Base-by-base conservation (phyloP, 106 monocot species). In the Agapanthus africanus region DNA sequence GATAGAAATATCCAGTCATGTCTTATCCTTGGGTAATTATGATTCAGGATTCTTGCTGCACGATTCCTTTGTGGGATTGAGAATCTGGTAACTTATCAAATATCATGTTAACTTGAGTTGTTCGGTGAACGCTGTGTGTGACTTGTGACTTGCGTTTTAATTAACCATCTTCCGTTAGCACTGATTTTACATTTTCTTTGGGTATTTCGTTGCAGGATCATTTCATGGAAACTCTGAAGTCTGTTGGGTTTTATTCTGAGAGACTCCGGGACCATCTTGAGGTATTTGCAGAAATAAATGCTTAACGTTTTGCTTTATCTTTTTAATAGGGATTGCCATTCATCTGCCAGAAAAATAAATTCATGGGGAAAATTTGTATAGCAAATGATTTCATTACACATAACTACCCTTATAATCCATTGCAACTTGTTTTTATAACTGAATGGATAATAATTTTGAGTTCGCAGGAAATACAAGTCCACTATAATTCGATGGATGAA, bases 191-290 rank as follows among this genome's bases (percentile, higher is more conserved):
- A 37, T 40, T 4, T 21, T 26, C 31, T 59, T 46, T 75, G 44
- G 4, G 19, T 37, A 31, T 18, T 40, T 49, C 40, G 42, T 72
- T 78, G 71, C 86, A 97, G 97, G 92, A 92, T 41, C 76, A 84
- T 65, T 97, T 97, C 64, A 84, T 97, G 32, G 86, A 82, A 63
- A 72, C 66, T 72, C 51, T 97, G 74, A 86, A 80, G 15, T 84
- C 88, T 63, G 77, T 84, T 82, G 92, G 91, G 41, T 92, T 97
- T 81, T 70, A 74, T 71, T 71, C 91, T 79, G 76, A 85, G 68
- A 84, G 80, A 59, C 82, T 92, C 52, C 79, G 56, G 59, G 78
- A 89, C 30, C 80, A 89, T 67, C 84, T 97, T 65, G 84, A 89
- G 89, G 97, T 97, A 78, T 22, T 72, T 67, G n/a, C 6, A 47